Base-by-base conservation (phyloP, 2,329 filamentous ascomycete species). In the Talaromyces rugulosus region DNA sequence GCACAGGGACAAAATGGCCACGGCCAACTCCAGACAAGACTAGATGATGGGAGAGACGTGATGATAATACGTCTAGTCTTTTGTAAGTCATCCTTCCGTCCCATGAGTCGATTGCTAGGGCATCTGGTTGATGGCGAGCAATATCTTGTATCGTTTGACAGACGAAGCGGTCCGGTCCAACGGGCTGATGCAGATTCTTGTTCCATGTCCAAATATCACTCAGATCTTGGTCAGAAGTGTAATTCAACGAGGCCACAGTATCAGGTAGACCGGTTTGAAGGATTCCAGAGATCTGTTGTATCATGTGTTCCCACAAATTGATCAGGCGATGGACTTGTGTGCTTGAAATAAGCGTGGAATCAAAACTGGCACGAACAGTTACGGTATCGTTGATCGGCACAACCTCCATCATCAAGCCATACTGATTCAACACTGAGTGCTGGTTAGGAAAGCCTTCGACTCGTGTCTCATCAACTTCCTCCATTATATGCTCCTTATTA, bases 11-110 rank as follows among this genome's bases (percentile, higher is more conserved):
- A 6, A 70, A 50, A 9, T 54, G 66, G 7, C 70, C 71, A 5
- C 64, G 61, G 0, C 68, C 64, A 14, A 75, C 67, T 57, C 74
- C 72, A 30, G 70, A 34, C 5, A 4, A 1, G 3, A 50, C 16
- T 8, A 62, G 40, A 16, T 36, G 31, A 5, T 44, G 4, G 16
- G 60, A 36, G 5, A 62, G 28, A 7, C 36, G 16, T 7, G 28
- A 0, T 0, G 60, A 58, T 1, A 54, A 12, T 4, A 12, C 5
- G 7, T 62, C 56, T 3, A 62, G 31, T 12, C 59, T n/a, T 30
- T 14, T 36, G 28, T 62, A 62, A 16, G 60, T 53, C 1, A 58
- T 27, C 9, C 52, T 9, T 3, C 61, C 56, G 12, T 62, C 56
- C 61, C 61, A 62, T 51, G 61, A 14, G 36, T 40, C 53, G 12